A percentile compares a stretch with the other conserved stretches of the same genome.
These are phyloP conservation scores for Coccomyxa sp. DNA, from an alignment of 139 green algal genomes.

Conservation along the genomic window DNA sequence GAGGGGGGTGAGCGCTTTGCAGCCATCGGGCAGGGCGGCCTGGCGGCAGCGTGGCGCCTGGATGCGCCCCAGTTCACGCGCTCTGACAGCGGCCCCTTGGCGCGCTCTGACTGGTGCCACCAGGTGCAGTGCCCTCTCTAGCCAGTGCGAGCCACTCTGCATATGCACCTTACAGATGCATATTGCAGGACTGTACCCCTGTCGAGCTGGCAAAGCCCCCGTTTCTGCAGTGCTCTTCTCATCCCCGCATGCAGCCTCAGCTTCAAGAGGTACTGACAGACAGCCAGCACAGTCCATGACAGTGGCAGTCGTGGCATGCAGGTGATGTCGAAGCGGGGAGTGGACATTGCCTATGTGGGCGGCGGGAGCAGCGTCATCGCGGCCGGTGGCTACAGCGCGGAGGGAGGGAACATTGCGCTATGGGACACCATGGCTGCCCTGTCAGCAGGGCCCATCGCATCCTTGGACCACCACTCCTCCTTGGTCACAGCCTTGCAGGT, in stretches of 20 bases:
- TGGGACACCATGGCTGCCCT: conserved; percentile 59
- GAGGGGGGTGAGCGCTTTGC: conserved; percentile 65
- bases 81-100: conserved; percentile 43
- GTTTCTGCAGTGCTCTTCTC: too few species aligned
- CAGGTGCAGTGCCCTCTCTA: too few species aligned
- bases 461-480: conserved; percentile 8
- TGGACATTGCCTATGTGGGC: conserved; percentile 53
- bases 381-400: conserved; percentile 46
- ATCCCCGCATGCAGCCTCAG: too few species aligned
- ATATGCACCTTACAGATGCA: too few species aligned
- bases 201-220: too few species aligned
- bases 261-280: too few species aligned
- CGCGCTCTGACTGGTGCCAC: conserved; percentile 72
- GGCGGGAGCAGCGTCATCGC: conserved; percentile 61
- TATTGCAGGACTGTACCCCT: too few species aligned
- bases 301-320: conserved; percentile 19
- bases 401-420: conserved; percentile 50
- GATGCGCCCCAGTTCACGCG: conserved; percentile 34
- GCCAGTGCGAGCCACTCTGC: too few species aligned
- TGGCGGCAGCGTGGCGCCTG: conserved; percentile 72
- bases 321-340: conserved; percentile 44
- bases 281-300: too few species aligned
- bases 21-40: conserved; percentile 62
- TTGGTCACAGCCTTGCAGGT: conserved; percentile 23
- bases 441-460: conserved; percentile 1